Base-by-base conservation (phyloP, 345 rosid species). In the Combretum micranthum region DNA sequence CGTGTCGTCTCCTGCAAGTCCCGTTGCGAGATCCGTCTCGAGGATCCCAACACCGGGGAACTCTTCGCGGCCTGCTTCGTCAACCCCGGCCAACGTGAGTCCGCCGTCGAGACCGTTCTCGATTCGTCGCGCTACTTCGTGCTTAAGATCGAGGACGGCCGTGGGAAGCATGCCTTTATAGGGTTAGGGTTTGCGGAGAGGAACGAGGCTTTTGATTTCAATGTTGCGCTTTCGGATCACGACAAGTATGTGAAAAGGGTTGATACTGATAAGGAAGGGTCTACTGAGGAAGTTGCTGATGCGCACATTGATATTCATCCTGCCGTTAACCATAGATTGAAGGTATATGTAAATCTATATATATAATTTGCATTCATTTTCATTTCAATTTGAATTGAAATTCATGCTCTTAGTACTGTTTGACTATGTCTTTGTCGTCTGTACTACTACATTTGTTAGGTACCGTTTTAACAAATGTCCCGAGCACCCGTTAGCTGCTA, bases 191-290 rank as follows among this genome's bases (percentile, higher is more conserved):
- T 93, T 51, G 47, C 75, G 13, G 99, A 93, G 73, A 72, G 99
- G 69, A 94, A 94, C 55, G 99, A 94, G 61, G 99, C 99, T 13
- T 94, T 90, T 59, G 99, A 94, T 86, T 94, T 94, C 82, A 94
- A 94, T 52, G 99, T 94, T 12, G 97, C 99, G 2, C 71, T 94
- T 66, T 94, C 99, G 61, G 97, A 90, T 83, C 99, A 90, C 62
- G 96, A 89, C 50, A 94, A 90, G 83, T 84, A 90, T 43, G 84
- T 87, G 15, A 82, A 77, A 72, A 79, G 98, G 74, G 89, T 82
- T 66, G 70, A 72, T 15, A 57, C 8, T 48, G 99, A 89, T 73
- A 89, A 86, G 63, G 96, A 64, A 7, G 92, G 88, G 0, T 90
- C 67, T 3, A 83, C 85, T 0, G 95, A 81, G 64, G 80, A 72